phyloP scores from a whole-genome alignment of 768 basidiomycete genomes.

The Lentinula lateritia region DNA sequence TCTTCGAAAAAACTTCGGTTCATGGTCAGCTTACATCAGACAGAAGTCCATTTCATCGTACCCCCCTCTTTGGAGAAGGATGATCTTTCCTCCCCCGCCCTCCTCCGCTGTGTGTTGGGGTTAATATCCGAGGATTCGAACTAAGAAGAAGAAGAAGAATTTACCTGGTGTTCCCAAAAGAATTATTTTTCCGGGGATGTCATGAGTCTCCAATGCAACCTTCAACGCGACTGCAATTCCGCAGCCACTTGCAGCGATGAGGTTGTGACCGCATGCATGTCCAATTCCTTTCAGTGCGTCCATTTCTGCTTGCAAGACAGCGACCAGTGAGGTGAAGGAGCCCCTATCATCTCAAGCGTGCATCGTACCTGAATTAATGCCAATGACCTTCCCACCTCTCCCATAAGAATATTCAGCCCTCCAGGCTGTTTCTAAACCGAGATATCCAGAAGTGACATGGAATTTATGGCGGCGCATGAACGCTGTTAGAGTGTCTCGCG shows the following conservation, averaged over 20 bases:
- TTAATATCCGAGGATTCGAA: conserved; percentile 5
- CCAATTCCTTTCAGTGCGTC: conserved; percentile 47
- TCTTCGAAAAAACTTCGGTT: neutral
- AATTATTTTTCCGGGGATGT: conserved; percentile 61
- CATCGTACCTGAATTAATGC: conserved; percentile 67
- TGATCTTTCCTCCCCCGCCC: conserved; percentile 70
- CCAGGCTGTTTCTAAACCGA: conserved; percentile 74
- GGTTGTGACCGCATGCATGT: conserved; percentile 62
- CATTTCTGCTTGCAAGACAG: conserved; percentile 15
- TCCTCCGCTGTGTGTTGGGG: conserved; percentile 59
- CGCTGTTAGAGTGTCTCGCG: conserved; percentile 61
- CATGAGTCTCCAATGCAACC: conserved; percentile 56
- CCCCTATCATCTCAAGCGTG: neutral
- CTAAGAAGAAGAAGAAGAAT: conserved; percentile 2
- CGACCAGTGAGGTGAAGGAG: neutral
- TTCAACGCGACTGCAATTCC: conserved; percentile 72
- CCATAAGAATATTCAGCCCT: conserved; percentile 64
- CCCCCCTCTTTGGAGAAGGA: conserved; percentile 67
- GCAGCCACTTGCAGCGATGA: conserved; percentile 75
- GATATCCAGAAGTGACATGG: conserved; percentile 63
- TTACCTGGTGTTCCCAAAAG: conserved; percentile 75
- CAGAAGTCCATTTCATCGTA: conserved; percentile 81
- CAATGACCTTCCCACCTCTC: conserved; percentile 57
- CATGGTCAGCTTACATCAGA: conserved; percentile 47
- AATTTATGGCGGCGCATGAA: conserved; percentile 71